Base-by-base conservation (phyloP, 495 filamentous ascomycete species). In the Pseudomonodictys pantanalensis region DNA sequence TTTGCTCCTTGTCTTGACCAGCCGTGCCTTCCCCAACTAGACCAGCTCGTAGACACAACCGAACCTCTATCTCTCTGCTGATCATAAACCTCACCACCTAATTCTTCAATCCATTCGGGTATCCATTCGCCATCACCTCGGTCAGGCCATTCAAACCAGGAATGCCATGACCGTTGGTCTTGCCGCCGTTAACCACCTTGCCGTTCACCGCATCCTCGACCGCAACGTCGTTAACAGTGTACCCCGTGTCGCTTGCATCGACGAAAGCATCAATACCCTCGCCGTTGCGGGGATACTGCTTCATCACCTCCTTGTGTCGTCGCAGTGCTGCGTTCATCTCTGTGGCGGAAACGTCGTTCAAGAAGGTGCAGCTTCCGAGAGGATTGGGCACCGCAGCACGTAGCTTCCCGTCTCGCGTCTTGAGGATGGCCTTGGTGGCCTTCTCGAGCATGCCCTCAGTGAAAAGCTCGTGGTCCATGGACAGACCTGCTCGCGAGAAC, bases 381-480 rank as follows among this genome's bases (percentile, higher is more conserved):
- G 79, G 82, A 32, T 66, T 73, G 2, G 84, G 84, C 2, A 85
- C 83, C 11, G 82, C 81, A 18, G 79, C 77, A 17, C 84, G 74
- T 18, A 86, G 75, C 22, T 78, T 72, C 5, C 83, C 83, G 58
- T 85, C 84, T 0, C 84, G 73, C 0, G 84, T 86, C 71, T 82
- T 84, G 15, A 87, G 70, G 56, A 86, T 86, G 10, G 83, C 82
- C 25, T 75, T 71, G 8, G 83, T 86, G 0, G 71, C 83, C 59
- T 81, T 81, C 1, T 79, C 78, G n/a, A 86, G 72, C 1, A 84
- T 72, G 0, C 72, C 71, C 49, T 83, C 80, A 62, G 82, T 75
- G 63, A 86, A 87, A 43, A 82, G 75, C 2, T 73, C 71, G 62
- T 87, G 82, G 45, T 85, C 83, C 69, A 87, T 84, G 7, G 81